These are phyloP conservation scores for Quercus ilex DNA, from an alignment of 306 rosid genomes.

Conservation along the genomic window DNA sequence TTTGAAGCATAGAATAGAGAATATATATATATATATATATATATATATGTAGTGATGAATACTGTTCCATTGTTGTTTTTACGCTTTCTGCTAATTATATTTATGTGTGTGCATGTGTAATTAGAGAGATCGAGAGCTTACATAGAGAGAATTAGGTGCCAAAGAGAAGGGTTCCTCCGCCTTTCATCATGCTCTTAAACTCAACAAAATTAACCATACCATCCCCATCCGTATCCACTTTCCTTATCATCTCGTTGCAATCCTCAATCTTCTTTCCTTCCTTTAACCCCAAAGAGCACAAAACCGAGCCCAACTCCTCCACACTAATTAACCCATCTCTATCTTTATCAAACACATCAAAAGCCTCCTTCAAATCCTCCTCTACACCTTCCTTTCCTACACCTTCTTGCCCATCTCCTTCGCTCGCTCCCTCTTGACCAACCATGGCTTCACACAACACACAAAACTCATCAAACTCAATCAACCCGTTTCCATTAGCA, in stretches of 20 bases:
- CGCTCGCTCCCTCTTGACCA: neutral
- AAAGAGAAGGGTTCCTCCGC: slow-evolving; percentile 31
- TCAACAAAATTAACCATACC: slow-evolving; percentile 85
- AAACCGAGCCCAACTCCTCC: slow-evolving; percentile 62
- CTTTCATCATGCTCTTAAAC: slow-evolving; percentile 84
- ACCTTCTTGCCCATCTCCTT: neutral
- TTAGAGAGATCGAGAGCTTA: neutral
- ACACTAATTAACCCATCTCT: slow-evolving; percentile 65
- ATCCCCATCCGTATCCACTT: slow-evolving; percentile 90
- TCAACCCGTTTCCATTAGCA: slow-evolving; percentile 71
- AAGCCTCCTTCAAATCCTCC: slow-evolving; percentile 62
- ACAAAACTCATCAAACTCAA: slow-evolving; percentile 81
- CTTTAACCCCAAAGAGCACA: slow-evolving; percentile 57
- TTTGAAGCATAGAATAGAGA: neutral
- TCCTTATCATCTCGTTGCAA: slow-evolving; percentile 73
- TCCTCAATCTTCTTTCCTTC: slow-evolving; percentile 66
- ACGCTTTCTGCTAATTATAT: neutral
- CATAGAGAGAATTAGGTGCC: slow-evolving; percentile 1
- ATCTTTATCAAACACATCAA: slow-evolving; percentile 80
- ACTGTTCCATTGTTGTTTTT: neutral
- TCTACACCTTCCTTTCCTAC: slow-evolving; percentile 5
- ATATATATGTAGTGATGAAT: neutral
- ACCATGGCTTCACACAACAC: slow-evolving; percentile 42
- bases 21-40: neutral
- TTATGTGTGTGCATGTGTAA: neutral